Percentiles rank a stretch among this genome's conserved stretches.
These are phyloP conservation scores for Geosmithia morbida DNA, from an alignment of 2,329 filamentous ascomycete species.

Conservation along the genomic window DNA sequence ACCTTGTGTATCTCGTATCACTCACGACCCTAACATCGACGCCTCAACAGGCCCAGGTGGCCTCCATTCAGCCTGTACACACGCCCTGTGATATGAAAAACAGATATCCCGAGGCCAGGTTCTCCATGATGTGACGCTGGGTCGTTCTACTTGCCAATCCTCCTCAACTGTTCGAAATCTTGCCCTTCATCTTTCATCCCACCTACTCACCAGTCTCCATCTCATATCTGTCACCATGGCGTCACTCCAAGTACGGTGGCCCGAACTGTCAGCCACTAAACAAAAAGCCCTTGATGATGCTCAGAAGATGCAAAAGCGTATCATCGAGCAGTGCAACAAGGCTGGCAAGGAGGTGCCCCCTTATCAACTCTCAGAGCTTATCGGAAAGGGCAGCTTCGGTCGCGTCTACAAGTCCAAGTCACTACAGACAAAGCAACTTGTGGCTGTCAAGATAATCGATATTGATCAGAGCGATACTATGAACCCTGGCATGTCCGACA, in stretches of 20 bases:
- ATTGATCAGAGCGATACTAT: conserved; percentile 63
- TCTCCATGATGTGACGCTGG: background rate
- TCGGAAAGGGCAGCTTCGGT: conserved; percentile 62
- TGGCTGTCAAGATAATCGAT: conserved; percentile 73
- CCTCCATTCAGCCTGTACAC: background rate
- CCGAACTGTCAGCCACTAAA: conserved; percentile 31
- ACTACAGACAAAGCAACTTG: conserved; percentile 33
- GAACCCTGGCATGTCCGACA: conserved; percentile 50
- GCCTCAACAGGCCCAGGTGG: background rate
- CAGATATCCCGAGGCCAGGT: background rate
- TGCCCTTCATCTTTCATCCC: background rate
- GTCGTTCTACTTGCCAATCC: background rate
- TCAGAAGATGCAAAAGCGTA: conserved; percentile 50
- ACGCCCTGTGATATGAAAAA: background rate
- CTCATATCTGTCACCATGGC: conserved; percentile 15
- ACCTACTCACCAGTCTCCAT: background rate
- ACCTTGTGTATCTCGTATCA: background rate
- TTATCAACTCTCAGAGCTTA: conserved; percentile 57
- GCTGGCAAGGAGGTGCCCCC: conserved; percentile 45
- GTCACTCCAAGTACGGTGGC: conserved; percentile 25
- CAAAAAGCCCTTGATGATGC: conserved; percentile 54
- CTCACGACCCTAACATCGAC: background rate
- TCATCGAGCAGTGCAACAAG: conserved; percentile 47
- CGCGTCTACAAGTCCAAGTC: conserved; percentile 54
- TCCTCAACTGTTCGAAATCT: background rate